Base-by-base conservation (phyloP, 192 early-diverging fungal genomes). In the Coemansia sp. region DNA sequence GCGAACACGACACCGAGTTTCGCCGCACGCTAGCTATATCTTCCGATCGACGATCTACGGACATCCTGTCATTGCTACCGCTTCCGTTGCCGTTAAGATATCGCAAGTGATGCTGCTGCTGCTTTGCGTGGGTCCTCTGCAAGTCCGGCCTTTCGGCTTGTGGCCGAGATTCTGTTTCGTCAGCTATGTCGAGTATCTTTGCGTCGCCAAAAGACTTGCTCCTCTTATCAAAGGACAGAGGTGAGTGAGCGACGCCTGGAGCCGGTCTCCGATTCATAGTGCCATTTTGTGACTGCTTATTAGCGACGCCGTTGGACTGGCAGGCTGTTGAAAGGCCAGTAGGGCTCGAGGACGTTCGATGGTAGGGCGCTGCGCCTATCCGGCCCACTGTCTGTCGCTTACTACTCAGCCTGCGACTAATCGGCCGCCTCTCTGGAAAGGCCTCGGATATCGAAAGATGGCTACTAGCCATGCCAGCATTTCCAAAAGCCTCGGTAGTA, bases 401-500 rank as follows among this genome's bases (percentile, higher is more conserved):
- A 17, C 55, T 58, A 17, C 55, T 58, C 16, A 58, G 32, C 55
- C 67, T 69, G 64, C 76, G 76, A 32, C 40, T 61, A 16, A 83
- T 52, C 1, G 68, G 80, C 63, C 63, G 73, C 38, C 80, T 77
- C 16, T 83, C 80, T 2, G 80, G 80, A 32, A 83, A 83, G 23
- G 76, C 76, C 19, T 77, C 76, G 21, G 80, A 64, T 6, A 83
- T 52, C 0, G 77, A 70, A 16, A 74, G 38, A 11, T n/a, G 43
- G 21, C 64, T 61, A 32, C 49, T 73, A 21, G 66, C 33, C 39
- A 28, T 6, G 52, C 52, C 28, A 3, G 3, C 44, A 39, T 63
- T 21, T 38, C 7, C 26, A 38, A 33, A 3, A 46, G 9, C 32
- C n/a, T 21, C 46, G 8, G 21, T 21, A 23, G 58, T 30, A 4